A percentile compares a stretch with the other conserved stretches of the same genome.
Conservation (phyloP, 495 filamentous ascomycete genomes). For the Daldinia bambusicola region DNA sequence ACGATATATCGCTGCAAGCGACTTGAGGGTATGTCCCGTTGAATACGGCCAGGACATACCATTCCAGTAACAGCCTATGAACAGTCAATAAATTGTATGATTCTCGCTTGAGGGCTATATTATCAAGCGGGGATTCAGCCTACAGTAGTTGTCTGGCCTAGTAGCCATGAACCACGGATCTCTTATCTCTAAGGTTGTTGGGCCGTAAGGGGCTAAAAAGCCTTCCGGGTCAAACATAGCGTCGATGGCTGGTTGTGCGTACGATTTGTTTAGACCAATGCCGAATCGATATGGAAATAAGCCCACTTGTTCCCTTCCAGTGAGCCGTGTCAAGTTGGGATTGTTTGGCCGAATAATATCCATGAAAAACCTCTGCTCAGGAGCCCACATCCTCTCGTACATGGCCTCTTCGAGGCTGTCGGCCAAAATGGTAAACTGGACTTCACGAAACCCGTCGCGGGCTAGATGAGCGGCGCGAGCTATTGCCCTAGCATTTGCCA, state of each 20-base stretch:
- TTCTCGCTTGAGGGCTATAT: neutral
- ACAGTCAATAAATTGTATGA: conserved; percentile 14
- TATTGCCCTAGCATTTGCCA: conserved; percentile 57
- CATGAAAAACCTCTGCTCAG: conserved; percentile 58
- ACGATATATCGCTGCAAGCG: conserved; percentile 51
- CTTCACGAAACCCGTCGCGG: conserved; percentile 41
- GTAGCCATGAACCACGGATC: conserved; percentile 54
- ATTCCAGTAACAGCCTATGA: conserved; percentile 55
- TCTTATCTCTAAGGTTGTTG: conserved; percentile 56
- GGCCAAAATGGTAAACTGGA: conserved; percentile 49
- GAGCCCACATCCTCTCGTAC: conserved; percentile 52
- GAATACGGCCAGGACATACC: conserved; percentile 61
- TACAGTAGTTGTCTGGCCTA: conserved; percentile 55
- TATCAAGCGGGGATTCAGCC: neutral
- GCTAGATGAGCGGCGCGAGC: conserved; percentile 49
- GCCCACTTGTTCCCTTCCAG: conserved; percentile 57
- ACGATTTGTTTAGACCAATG: conserved; percentile 49
- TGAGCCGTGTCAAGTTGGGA: conserved; percentile 50
- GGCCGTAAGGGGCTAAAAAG: conserved; percentile 56
- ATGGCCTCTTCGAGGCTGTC: conserved; percentile 51
- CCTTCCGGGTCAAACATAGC: conserved; percentile 51
- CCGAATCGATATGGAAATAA: conserved; percentile 57
- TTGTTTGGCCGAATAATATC: conserved; percentile 52
- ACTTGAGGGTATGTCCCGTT: conserved; percentile 52
- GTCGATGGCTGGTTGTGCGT: conserved; percentile 48